Percentiles rank a stretch among this genome's conserved stretches.
Conservation (phyloP, 768 basidiomycete species). For the Russula earlei region DNA sequence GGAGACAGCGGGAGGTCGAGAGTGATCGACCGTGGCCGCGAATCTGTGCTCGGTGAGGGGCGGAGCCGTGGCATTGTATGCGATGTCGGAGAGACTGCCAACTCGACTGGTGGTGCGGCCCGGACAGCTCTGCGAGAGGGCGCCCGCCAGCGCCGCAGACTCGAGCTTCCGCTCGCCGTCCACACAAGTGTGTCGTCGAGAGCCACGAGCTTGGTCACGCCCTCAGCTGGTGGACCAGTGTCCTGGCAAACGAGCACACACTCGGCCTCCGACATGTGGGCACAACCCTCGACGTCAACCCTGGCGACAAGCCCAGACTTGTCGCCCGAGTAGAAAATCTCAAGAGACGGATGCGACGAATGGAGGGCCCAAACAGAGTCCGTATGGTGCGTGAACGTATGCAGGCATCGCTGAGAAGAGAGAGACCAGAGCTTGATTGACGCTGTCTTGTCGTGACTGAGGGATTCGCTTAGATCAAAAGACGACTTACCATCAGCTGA, state of each 20-base stretch:
- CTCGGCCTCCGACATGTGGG: conserved; percentile 80
- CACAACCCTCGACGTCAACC: conserved; percentile 80
- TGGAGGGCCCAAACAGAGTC: conserved; percentile 92
- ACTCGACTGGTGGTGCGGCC: conserved; percentile 19
- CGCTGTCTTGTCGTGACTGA: conserved; percentile 29
- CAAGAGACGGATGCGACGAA: conserved; percentile 79
- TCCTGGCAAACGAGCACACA: conserved; percentile 77
- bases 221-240: conserved; percentile 37
- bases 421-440: conserved; percentile 96
- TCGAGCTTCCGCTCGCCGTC: conserved; percentile 82
- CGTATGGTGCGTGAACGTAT: conserved; percentile 93
- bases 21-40: conserved; percentile 14
- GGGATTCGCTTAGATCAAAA: neutral
- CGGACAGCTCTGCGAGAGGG: conserved; percentile 40
- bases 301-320: conserved; percentile 82
- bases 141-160: conserved; percentile 73
- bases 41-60: conserved; percentile 15
- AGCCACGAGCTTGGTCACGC: conserved; percentile 74
- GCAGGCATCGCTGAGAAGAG: conserved; percentile 76
- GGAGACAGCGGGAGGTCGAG: conserved; percentile 16
- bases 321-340: conserved; percentile 92
- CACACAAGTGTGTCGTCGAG: conserved; percentile 82
- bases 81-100: neutral
- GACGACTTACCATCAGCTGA: conserved; percentile 56
- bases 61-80: neutral